These are phyloP conservation scores for Sambucus nigra DNA, from an alignment of 129 eudicot genomes.

Conservation along the genomic window DNA sequence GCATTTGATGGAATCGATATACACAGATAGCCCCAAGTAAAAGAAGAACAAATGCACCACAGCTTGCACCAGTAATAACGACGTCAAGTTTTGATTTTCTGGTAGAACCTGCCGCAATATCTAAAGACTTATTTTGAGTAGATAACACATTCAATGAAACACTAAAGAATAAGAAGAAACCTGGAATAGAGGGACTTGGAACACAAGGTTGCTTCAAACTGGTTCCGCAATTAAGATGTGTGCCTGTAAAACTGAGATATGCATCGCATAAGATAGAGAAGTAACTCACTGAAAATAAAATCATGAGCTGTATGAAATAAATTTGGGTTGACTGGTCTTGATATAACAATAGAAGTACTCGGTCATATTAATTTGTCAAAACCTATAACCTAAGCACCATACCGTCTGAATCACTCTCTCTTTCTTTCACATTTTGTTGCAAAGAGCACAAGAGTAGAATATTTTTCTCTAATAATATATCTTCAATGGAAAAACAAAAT, in stretches of 20 bases:
- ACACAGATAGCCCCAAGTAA: conserved; percentile 47
- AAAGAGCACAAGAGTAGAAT: no score
- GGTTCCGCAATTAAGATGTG: conserved; percentile 64
- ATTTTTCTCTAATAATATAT: no score
- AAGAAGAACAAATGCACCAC: conserved; percentile 62
- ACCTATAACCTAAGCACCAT: no score
- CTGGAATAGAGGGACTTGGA: conserved; percentile 51
- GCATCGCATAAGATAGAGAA: conserved; percentile 7
- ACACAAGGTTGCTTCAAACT: conserved; percentile 63
- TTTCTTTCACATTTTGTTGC: no score
- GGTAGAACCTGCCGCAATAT: conserved; percentile 29
- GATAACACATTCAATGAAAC: not conserved
- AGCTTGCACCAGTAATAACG: conserved; percentile 40
- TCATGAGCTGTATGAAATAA: not conserved
- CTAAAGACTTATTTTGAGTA: not conserved
- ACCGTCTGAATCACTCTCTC: no score
- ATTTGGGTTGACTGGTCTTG: not conserved
- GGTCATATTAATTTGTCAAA: not conserved
- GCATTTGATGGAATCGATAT: conserved; percentile 32
- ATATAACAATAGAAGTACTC: not conserved
- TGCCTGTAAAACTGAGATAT: conserved; percentile 69
- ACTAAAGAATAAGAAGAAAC: conserved; percentile 20
- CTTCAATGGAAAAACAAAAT: not conserved
- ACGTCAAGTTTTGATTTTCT: conserved; percentile 51
- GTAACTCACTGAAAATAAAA: not conserved